A percentile compares a stretch with the other conserved stretches of the same genome.
phyloP scores from a whole-genome alignment of 352 stramenopile genomes.

The Pythium angustatum region DNA sequence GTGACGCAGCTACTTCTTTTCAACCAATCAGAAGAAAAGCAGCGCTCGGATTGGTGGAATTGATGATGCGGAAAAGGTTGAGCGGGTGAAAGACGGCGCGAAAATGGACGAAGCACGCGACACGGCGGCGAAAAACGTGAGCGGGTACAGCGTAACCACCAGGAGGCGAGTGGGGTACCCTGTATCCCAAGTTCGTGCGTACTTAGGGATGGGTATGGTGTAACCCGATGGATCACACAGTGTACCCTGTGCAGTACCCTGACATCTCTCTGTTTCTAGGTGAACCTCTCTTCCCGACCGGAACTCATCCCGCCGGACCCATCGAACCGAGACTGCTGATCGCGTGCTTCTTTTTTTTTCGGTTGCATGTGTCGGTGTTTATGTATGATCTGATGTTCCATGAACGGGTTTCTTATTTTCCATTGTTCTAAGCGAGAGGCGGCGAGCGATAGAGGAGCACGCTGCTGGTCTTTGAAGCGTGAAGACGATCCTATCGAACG shows the following conservation, averaged over 20 bases:
- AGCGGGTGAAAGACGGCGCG: conserved; percentile 14
- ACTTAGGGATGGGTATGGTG: not conserved
- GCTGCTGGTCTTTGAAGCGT: conserved; percentile 16
- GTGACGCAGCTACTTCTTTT: conserved; percentile 9
- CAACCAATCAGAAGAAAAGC: conserved; percentile 4
- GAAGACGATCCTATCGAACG: not conserved
- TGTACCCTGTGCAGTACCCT: not conserved
- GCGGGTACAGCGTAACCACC: not conserved
- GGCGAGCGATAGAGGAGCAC: too few relatives aligned
- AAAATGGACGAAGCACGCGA: conserved; percentile 1
- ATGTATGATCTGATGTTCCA: conserved; percentile 1
- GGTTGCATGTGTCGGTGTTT: not conserved
- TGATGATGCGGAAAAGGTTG: too few relatives aligned
- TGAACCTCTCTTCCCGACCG: not conserved
- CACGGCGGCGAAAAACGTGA: not conserved
- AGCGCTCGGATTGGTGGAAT: not conserved
- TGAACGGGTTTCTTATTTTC: not conserved
- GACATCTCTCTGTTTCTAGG: conserved; percentile 1
- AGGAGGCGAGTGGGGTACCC: too few relatives aligned
- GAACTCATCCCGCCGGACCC: not conserved
- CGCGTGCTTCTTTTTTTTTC: not conserved
- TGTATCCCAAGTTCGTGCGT: not conserved
- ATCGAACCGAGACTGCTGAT: conserved; percentile 1
- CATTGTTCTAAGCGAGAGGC: not conserved
- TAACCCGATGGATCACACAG: not conserved